These are phyloP conservation scores for Vanilla planifolia DNA, from an alignment of 106 monocot genomes.

Conservation along the genomic window DNA sequence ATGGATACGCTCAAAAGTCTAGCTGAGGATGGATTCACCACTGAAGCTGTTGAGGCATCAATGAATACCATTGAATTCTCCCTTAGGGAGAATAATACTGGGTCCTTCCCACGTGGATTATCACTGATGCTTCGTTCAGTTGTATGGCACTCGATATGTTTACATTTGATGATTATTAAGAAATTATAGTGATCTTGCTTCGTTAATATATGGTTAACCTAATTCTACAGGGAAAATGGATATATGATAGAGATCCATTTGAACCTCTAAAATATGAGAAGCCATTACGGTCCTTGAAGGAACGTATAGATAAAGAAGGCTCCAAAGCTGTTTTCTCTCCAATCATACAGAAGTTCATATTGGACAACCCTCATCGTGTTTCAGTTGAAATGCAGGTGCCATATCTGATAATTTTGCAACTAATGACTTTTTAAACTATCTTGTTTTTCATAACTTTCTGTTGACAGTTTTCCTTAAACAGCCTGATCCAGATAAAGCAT, in stretches of 20 bases:
- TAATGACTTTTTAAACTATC: not conserved
- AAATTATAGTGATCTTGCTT: too few species aligned
- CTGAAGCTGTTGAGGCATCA: slow-evolving; percentile 92
- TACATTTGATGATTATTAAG: too few species aligned
- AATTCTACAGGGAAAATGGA: slow-evolving; percentile 86
- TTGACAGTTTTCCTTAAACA: slow-evolving; percentile 13
- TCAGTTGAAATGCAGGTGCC: slow-evolving; percentile 93
- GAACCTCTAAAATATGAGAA: slow-evolving; percentile 87
- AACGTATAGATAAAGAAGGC: slow-evolving; percentile 72
- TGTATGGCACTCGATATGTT: slow-evolving; percentile 34
- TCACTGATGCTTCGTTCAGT: slow-evolving; percentile 97
- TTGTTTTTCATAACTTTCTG: slow-evolving; percentile 4
- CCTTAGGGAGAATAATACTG: slow-evolving; percentile 97
- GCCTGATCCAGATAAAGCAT: slow-evolving; percentile 98
- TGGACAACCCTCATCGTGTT: slow-evolving; percentile 88
- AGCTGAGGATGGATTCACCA: slow-evolving; percentile 77
- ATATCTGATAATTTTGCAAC: too few species aligned
- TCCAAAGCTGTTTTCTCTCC: slow-evolving; percentile 87
- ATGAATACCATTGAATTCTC: slow-evolving; percentile 99
- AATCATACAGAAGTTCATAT: slow-evolving; percentile 70
- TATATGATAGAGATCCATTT: slow-evolving; percentile 97
- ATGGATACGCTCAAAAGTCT: slow-evolving; percentile 64
- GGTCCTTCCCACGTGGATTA: slow-evolving; percentile 90
- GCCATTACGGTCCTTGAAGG: slow-evolving; percentile 78
- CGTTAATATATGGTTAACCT: too few species aligned